These are phyloP conservation scores for Kalmanozyma brasiliensis DNA, from an alignment of 1,284 basidiomycete genomes.

Conservation along the genomic window DNA sequence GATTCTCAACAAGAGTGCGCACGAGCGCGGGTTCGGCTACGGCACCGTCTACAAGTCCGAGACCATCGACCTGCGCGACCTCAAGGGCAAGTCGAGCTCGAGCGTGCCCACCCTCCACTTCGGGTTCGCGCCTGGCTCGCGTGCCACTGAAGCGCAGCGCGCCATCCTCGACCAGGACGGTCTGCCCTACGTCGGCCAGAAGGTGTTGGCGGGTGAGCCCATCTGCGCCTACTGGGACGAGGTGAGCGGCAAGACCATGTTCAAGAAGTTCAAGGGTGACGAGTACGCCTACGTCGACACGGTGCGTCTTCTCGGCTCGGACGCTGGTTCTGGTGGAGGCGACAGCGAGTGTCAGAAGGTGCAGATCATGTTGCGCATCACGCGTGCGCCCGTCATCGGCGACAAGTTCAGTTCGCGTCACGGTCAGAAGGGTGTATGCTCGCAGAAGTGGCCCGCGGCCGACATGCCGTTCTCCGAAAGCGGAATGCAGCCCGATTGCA, in stretches of 20 bases:
- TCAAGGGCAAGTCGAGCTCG: constrained; percentile 64
- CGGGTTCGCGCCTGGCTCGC: constrained; percentile 76
- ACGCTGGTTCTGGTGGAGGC: constrained; percentile 73
- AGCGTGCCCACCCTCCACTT: constrained; percentile 75
- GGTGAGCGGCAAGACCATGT: constrained; percentile 81
- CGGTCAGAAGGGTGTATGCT: constrained; percentile 99
- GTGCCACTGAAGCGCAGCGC: constrained; percentile 47
- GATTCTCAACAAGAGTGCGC: constrained; percentile 98
- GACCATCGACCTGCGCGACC: constrained; percentile 87
- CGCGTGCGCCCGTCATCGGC: constrained; percentile 94
- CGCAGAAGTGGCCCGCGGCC: constrained; percentile 96
- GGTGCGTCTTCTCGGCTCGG: constrained; percentile 88
- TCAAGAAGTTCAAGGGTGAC: constrained; percentile 97
- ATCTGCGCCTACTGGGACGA: constrained; percentile 84
- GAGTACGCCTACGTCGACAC: constrained; percentile 90
- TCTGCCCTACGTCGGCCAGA: constrained; percentile 80
- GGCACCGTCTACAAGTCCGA: constrained; percentile 97
- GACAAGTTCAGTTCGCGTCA: constrained; percentile 99
- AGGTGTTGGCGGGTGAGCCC: constrained; percentile 79
- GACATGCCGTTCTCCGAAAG: constrained; percentile 99
- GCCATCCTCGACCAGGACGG: constrained; percentile 85
- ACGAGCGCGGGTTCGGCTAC: constrained; percentile 97
- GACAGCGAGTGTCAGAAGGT: constrained; percentile 91
- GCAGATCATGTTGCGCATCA: constrained; percentile 91
- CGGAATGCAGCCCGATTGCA: constrained; percentile 98